Conservation (phyloP, 305 asterid species). For the Rubia occidens region DNA sequence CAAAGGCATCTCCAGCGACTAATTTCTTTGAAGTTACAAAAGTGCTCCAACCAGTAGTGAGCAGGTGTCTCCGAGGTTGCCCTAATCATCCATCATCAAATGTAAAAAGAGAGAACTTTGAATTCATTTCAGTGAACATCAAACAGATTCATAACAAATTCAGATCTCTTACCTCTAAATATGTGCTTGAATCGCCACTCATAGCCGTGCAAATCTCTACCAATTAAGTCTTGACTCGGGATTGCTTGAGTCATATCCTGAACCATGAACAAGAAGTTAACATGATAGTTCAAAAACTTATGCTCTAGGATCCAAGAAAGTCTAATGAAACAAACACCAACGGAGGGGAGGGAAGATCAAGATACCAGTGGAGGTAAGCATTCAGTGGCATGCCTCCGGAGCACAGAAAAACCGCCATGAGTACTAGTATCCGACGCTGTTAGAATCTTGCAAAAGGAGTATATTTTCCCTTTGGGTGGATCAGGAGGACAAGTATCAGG, state of each 20-base stretch:
- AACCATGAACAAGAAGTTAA: conserved; percentile 3
- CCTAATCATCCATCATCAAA: conserved; percentile 31
- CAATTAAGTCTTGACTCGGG: conserved; percentile 81
- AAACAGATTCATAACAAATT: not conserved
- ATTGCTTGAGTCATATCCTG: conserved; percentile 78
- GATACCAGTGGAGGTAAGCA: conserved; percentile 70
- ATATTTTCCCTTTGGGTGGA: conserved; percentile 41
- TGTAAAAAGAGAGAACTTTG: not conserved
- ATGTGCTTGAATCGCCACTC: conserved; percentile 73
- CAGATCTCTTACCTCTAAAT: conserved; percentile 50
- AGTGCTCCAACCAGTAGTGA: conserved; percentile 96
- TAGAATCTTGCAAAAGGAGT: conserved; percentile 61
- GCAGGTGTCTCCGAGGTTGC: conserved; percentile 82
- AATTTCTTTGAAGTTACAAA: conserved; percentile 81
- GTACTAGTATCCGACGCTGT: conserved; percentile 94
- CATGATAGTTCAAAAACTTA: not conserved
- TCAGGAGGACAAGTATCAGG: conserved; percentile 42
- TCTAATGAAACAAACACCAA: not conserved
- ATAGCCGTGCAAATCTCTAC: conserved; percentile 71
- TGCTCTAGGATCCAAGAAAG: not conserved
- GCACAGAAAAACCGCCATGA: conserved; percentile 91
- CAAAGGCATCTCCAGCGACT: conserved; percentile 70
- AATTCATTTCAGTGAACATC: not conserved
- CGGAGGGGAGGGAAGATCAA: not conserved
- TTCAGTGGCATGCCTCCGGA: conserved; percentile 79